Evolutionary conservation across 306 rosid genomes (phyloP).

Genomic region (Cucurbita argyrosperma): DNA sequence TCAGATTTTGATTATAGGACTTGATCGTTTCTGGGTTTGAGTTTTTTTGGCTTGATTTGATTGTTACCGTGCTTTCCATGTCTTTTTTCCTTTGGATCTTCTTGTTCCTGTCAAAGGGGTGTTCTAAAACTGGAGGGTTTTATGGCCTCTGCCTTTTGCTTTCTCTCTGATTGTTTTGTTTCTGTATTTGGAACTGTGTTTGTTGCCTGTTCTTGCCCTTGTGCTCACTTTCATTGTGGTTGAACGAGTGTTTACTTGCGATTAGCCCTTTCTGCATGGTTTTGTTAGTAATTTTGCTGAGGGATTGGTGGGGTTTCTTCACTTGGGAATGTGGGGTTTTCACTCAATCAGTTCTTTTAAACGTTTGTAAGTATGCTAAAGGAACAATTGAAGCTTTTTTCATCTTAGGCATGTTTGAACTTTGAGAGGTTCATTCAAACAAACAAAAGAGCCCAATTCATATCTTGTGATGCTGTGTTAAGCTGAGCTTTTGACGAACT

Average conservation of each 20-base stretch:
- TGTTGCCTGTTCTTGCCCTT: neutral
- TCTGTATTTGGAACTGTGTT: neutral
- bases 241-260: neutral
- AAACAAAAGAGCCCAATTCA: neutral
- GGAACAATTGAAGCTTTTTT: no score
- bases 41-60: neutral
- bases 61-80: neutral
- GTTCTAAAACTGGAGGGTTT: neutral
- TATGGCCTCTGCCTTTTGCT: neutral
- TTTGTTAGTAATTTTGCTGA: no score
- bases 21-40: neutral
- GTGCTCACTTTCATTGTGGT: neutral
- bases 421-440: neutral
- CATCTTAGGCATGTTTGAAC: neutral
- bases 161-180: neutral
- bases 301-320: no score
- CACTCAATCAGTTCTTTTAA: no score
- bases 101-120: neutral
- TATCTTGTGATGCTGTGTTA: no score
- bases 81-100: neutral
- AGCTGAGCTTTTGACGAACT: no score
- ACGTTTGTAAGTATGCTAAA: no score
- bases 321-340: no score
- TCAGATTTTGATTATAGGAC: neutral
- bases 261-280: neutral